Base-by-base conservation (phyloP, 768 basidiomycete genomes). In the Pulveroboletus sp. region DNA sequence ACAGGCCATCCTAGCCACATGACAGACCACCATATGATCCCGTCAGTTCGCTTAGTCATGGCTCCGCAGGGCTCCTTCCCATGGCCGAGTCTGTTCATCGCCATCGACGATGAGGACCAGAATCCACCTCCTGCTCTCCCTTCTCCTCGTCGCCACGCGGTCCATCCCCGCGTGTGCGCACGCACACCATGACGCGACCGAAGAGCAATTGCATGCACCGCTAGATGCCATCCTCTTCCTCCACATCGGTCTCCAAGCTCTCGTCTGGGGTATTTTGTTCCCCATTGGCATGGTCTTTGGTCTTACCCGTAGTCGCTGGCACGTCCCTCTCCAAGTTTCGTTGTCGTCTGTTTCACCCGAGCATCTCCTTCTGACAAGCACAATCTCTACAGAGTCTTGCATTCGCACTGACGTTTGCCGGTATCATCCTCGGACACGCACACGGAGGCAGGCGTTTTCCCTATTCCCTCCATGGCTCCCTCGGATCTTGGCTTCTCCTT, bases 241-340 rank as follows among this genome's bases (percentile, higher is more conserved):
- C 18, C 93, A 95, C 64, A 92, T 93, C 46, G 73, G 75, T 30
- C 65, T 95, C 11, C 93, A 96, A 58, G 80, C 77, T 3, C 58
- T 76, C 8, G 82, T 89, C 5, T 95, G 93, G 93, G 91, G 90
- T 4, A 59, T 95, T 3, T 62, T 93, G 30, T 96, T 95, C 61
- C 93, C 93, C 0, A 74, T 83, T 7, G 93, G 85, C 27, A 87
- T 88, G 86, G 82, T 89, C 0, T 68, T 89, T 5, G 85, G 85
- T 15, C 70, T 90, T 14, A 70, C 81, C n/a, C 76, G 83, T 51
- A 93, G 91, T 66, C 78, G 83, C 60, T 94, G 88, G 84, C 93
- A 96, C 66, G 91, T 93, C 39, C 93, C 93, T 6, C 65, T 93
- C 5, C 93, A 95, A 71, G 88, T 33, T 55, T 40, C 32, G 43